Conservation (phyloP, 2,329 filamentous ascomycete species). For the Claviceps pazoutovae region DNA sequence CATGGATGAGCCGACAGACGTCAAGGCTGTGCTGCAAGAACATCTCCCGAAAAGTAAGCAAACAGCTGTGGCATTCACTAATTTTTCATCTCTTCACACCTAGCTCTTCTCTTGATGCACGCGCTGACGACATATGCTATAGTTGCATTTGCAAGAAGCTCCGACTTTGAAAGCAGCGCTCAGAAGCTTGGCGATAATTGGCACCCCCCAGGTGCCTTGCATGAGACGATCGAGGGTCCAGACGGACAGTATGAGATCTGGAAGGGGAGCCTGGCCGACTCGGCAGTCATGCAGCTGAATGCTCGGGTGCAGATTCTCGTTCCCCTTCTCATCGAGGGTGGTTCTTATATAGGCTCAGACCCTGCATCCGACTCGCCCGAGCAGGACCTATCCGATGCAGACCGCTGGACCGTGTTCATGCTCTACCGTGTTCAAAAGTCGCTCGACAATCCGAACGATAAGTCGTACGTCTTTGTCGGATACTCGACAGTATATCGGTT, state of each 20-base stretch:
- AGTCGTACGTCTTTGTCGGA: slow-evolving; percentile 69
- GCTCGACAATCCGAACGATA: slow-evolving; percentile 26
- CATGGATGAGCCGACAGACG: slow-evolving; percentile 54
- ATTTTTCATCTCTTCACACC: too few species aligned
- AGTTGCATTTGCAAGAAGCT: slow-evolving; percentile 54
- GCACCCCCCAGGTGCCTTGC: slow-evolving; percentile 62
- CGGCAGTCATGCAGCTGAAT: slow-evolving; percentile 55
- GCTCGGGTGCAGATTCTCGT: slow-evolving; percentile 72
- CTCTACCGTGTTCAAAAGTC: slow-evolving; percentile 53
- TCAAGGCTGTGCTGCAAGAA: slow-evolving; percentile 47
- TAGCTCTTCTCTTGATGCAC: not conserved
- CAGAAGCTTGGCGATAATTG: slow-evolving; percentile 29
- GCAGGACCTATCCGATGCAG: slow-evolving; percentile 53
- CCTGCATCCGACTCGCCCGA: slow-evolving; percentile 42
- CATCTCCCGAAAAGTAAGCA: slow-evolving; percentile 52
- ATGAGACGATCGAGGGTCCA: slow-evolving; percentile 47
- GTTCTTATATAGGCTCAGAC: slow-evolving; percentile 51
- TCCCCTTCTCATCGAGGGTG: slow-evolving; percentile 84
- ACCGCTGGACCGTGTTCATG: slow-evolving; percentile 88
- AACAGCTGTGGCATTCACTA: not conserved
- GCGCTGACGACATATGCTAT: slow-evolving; percentile 1
- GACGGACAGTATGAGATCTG: slow-evolving; percentile 69
- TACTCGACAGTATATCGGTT: slow-evolving; percentile 86
- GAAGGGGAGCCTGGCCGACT: slow-evolving; percentile 60
- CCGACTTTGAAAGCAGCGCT: slow-evolving; percentile 49